Conservation (phyloP, 2,329 filamentous ascomycete genomes). For the Mycosphaerella arachidis region DNA sequence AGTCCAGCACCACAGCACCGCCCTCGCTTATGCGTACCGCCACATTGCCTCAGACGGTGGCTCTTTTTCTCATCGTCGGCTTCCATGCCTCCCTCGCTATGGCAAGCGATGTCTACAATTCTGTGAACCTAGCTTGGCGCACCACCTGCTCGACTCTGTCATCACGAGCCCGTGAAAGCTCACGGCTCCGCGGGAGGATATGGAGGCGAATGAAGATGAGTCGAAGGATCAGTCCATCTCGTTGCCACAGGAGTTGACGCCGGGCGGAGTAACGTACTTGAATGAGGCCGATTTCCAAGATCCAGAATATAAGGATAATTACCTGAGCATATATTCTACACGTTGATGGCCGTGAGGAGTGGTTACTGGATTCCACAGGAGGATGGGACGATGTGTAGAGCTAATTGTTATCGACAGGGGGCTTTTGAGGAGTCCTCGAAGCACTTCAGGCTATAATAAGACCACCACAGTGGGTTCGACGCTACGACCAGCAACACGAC, state of each 20-base stretch:
- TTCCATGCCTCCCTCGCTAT: constrained; percentile 36
- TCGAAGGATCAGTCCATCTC: constrained; percentile 41
- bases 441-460: too few species aligned
- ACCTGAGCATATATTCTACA: constrained; percentile 41
- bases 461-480: too few species aligned
- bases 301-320: constrained; percentile 38
- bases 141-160: constrained; percentile 35
- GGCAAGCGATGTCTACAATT: constrained; percentile 35
- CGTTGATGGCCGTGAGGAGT: constrained; percentile 37
- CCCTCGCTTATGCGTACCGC: constrained; percentile 32
- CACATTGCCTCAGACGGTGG: constrained; percentile 34
- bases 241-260: constrained; percentile 37
- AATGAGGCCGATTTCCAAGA: constrained; percentile 43
- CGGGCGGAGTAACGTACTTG: constrained; percentile 38
- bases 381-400: constrained; percentile 22
- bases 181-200: constrained; percentile 36
- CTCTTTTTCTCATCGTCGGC: constrained; percentile 37
- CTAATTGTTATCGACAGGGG: background rate
- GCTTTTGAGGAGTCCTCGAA: too few species aligned
- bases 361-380: constrained; percentile 32
- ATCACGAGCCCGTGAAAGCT: constrained; percentile 38
- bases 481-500: too few species aligned
- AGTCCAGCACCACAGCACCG: constrained; percentile 28
- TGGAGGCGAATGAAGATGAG: constrained; percentile 34
- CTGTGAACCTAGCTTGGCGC: constrained; percentile 40